Evolutionary conservation across 2,329 filamentous ascomycete genomes (phyloP), one percentile per base, ranked within the genome.

Genomic region (Neoscytalidium dimidiatum): DNA sequence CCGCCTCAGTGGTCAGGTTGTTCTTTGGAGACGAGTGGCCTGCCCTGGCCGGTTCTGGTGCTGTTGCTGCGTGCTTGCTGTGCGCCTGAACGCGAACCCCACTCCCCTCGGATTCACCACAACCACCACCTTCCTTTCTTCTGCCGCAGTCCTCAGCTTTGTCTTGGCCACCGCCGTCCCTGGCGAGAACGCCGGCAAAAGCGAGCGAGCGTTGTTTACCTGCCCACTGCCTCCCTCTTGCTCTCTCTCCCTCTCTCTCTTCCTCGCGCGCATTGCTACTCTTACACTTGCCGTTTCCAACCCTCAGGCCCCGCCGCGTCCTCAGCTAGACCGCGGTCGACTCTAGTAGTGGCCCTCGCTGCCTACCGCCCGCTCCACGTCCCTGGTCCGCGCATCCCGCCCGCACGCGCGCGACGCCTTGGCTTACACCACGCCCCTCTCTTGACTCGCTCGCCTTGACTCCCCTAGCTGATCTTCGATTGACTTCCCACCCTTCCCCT

Each of bases 401-500:
- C 57, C 44, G 44, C 57, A 19, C 57, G 57, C 31, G n/a, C n/a
- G n/a, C n/a, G n/a, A n/a, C n/a, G n/a, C 41, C 57, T 49, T 61
- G 57, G 58, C 46, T 41, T 62, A 26, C 58, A 49, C 46, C 58
- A 49, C 56, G 13, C 29, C 44, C 29, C 23, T 49, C 23, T 49
- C 58, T 62, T 51, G 58, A 62, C 58, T 62, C 58, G 58, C 58
- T 62, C 44, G 58, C 58, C 44, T 38, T 38, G 23, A 44, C 56
- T 60, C 56, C 56, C 52, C 41, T 46, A 33, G 38, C 17, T 46
- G 56, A 60, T 60, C 56, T 33, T 46, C 56, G 56, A 35, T 60
- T 60, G 26, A n/a, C 56, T 60, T 60, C 56, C 56, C 29, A 62
- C 48, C 58, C 19, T 52, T 23, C 58, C 28, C 31, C 44, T 49